These are phyloP conservation scores for Trichoderma lentiforme DNA, from an alignment of 2,329 filamentous ascomycete genomes.

Conservation along the genomic window DNA sequence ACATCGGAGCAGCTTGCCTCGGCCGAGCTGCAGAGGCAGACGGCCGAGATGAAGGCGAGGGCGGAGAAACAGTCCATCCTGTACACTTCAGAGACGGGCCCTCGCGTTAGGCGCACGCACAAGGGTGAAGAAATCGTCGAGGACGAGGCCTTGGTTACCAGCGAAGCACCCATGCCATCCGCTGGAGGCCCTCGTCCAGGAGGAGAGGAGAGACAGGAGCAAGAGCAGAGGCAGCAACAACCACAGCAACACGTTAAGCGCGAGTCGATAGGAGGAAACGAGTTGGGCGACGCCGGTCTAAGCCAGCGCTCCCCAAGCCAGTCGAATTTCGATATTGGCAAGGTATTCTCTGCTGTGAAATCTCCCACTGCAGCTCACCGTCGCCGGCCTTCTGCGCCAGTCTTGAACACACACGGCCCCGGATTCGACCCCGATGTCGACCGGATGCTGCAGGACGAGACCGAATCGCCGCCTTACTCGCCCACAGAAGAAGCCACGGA, in stretches of 20 bases:
- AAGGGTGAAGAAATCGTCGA: conserved; percentile 92
- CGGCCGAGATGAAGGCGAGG: conserved; percentile 71
- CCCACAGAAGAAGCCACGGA: conserved; percentile 68
- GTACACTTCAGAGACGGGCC: conserved; percentile 65
- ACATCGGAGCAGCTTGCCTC: conserved; percentile 86
- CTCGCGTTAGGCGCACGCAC: conserved; percentile 83
- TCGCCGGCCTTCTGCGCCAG: conserved; percentile 48
- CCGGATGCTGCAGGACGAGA: conserved; percentile 76
- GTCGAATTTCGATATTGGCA: conserved; percentile 75
- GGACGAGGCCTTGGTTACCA: conserved; percentile 56
- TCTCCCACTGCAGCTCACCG: conserved; percentile 59
- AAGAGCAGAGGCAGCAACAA: conserved; percentile 3
- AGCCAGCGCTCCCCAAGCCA: conserved; percentile 50
- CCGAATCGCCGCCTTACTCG: conserved; percentile 77
- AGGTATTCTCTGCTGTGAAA: conserved; percentile 78
- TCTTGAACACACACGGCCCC: conserved; percentile 49
- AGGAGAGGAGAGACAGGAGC: conserved; percentile 19
- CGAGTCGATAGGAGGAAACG: conserved; percentile 34
- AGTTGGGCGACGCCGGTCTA: conserved; percentile 33
- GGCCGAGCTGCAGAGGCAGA: conserved; percentile 78
- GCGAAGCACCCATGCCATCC: conserved; percentile 34
- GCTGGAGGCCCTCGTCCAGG: conserved; percentile 22
- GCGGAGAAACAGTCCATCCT: conserved; percentile 83
- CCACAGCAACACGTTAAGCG: conserved; percentile 32
- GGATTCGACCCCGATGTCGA: conserved; percentile 87